A percentile compares a stretch with the other conserved stretches of the same genome.
phyloP scores from a whole-genome alignment of 805 yeast species.

The Cephaloascus albidus region DNA sequence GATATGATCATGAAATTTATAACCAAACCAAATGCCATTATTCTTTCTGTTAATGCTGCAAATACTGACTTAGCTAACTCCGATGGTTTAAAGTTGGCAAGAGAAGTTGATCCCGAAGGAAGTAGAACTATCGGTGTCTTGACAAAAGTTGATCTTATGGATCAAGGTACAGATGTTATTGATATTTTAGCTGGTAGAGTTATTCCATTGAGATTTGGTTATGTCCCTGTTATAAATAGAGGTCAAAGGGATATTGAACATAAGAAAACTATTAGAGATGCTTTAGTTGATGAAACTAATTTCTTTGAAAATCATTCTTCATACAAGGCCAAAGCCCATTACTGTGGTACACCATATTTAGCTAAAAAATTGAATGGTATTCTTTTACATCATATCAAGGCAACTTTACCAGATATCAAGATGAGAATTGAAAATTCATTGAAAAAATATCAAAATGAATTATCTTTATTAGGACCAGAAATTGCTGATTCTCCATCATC shows the following conservation, averaged over 20 bases:
- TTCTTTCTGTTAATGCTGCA: constrained; percentile 91
- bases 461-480: constrained; percentile 76
- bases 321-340: constrained; percentile 86
- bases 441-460: constrained; percentile 76
- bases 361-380: constrained; percentile 88
- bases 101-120: constrained; percentile 98
- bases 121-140: constrained; percentile 92
- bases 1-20: constrained; percentile 90
- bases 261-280: constrained; percentile 81
- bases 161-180: constrained; percentile 93
- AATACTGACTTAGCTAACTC: constrained; percentile 96
- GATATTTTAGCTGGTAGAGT: constrained; percentile 94
- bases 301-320: constrained; percentile 88
- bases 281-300: constrained; percentile 68
- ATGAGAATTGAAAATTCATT: constrained; percentile 79
- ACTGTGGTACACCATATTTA: constrained; percentile 96
- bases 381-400: constrained; percentile 81
- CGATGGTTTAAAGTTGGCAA: constrained; percentile 90
- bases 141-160: constrained; percentile 96
- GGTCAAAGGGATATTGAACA: constrained; percentile 94
- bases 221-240: constrained; percentile 93
- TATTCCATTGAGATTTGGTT: constrained; percentile 90
- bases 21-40: constrained; percentile 91
- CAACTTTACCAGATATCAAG: constrained; percentile 87
- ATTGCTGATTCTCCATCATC: constrained; percentile 84